Evolutionary conservation across 2,329 filamentous ascomycete species (phyloP).

Genomic region (Ascosphaera apis): DNA sequence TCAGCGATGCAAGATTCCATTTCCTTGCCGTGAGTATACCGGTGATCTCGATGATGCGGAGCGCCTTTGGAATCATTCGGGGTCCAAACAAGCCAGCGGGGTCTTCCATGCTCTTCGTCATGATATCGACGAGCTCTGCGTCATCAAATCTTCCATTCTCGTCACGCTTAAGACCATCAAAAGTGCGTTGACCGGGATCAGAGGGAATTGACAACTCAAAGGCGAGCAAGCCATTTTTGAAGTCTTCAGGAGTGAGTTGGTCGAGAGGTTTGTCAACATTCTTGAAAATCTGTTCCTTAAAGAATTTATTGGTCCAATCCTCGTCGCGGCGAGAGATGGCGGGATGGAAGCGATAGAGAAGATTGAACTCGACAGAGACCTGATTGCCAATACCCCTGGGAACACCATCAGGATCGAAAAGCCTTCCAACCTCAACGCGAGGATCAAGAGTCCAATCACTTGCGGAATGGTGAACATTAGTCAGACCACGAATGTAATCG

Average conservation of each 20-base stretch:
- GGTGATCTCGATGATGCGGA: conserved; percentile 55
- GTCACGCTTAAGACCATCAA: conserved; percentile 36
- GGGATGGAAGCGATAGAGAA: conserved; percentile 35
- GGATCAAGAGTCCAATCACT: conserved; percentile 23
- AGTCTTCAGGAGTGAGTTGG: conserved; percentile 6
- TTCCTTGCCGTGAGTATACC: conserved; percentile 54
- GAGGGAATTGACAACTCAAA: conserved; percentile 32
- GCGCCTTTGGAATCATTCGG: conserved; percentile 46
- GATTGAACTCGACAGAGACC: conserved; percentile 29
- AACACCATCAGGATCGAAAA: conserved; percentile 9
- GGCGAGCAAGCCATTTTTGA: conserved; percentile 29
- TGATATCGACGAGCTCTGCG: conserved; percentile 42
- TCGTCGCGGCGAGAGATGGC: conserved; percentile 46
- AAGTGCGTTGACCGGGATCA: conserved; percentile 39
- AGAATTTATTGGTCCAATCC: conserved; percentile 45
- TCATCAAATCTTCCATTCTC: conserved; percentile 42
- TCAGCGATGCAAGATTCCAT: conserved; percentile 29
- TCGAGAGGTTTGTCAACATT: conserved; percentile 6
- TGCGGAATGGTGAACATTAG: conserved; percentile 18
- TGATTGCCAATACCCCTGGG: conserved; percentile 26
- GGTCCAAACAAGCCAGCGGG: conserved; percentile 47
- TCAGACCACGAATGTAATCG: conserved; percentile 13
- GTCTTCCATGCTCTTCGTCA: conserved; percentile 43
- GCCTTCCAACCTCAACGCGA: conserved; percentile 13
- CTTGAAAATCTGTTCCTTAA: conserved; percentile 13